Evolutionary conservation across 1,284 basidiomycete genomes (phyloP).

Genomic region (Rhodotorula sp.): DNA sequence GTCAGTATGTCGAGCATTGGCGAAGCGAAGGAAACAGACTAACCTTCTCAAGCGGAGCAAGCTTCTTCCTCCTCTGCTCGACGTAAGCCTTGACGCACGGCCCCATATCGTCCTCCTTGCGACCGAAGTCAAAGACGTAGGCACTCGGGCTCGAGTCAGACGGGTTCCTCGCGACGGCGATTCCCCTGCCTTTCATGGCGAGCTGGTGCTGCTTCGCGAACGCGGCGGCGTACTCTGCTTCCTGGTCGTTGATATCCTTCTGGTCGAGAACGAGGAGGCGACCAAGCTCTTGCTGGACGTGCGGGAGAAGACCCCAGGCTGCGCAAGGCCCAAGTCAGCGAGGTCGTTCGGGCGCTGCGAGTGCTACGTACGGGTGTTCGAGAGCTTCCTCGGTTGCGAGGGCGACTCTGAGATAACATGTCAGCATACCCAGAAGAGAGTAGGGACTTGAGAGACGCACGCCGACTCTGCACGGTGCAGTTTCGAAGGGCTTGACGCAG

Average conservation of each 20-base stretch:
- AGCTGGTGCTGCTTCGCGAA: background rate
- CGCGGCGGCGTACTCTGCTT: background rate
- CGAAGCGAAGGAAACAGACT: background rate
- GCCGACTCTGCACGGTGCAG: background rate
- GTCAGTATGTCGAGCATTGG: background rate
- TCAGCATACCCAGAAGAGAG: background rate
- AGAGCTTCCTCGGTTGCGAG: background rate
- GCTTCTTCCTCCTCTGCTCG: background rate
- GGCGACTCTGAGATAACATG: background rate
- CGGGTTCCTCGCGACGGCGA: no score
- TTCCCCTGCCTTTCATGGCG: background rate
- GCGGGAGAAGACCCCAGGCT: conserved; percentile 1
- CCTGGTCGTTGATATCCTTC: background rate
- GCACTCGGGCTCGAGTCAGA: no score
- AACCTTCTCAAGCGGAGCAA: background rate
- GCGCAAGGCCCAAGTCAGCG: background rate
- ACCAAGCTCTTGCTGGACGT: no score
- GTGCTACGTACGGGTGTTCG: background rate
- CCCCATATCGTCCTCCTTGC: background rate
- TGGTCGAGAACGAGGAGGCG: background rate
- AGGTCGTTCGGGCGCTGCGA: no score
- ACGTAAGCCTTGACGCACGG: background rate
- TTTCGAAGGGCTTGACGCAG: conserved; percentile 1
- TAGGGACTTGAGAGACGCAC: background rate
- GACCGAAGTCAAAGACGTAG: background rate